phyloP scores from a whole-genome alignment of 2,329 filamentous ascomycete species.

The Colletotrichum sidae region DNA sequence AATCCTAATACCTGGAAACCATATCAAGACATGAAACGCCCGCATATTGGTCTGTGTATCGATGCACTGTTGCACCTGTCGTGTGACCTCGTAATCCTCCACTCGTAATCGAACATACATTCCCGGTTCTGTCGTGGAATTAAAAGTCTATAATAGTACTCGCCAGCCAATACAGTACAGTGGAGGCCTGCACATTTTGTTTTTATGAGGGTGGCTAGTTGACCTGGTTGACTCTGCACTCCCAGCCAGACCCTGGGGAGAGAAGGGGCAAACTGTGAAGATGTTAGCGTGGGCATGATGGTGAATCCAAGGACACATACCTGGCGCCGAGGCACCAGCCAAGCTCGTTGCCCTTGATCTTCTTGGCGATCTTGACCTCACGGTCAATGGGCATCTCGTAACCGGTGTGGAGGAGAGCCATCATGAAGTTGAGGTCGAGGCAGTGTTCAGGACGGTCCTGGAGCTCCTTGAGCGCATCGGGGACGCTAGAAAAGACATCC shows the following conservation, averaged over 20 bases:
- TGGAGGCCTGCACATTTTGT: constrained; percentile 12
- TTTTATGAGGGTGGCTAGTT: constrained; percentile 54
- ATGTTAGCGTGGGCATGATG: constrained; percentile 49
- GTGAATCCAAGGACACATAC: constrained; percentile 62
- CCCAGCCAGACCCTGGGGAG: constrained; percentile 85
- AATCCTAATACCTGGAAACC: constrained; percentile 24
- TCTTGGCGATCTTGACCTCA: constrained; percentile 98
- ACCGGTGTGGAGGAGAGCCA: constrained; percentile 90
- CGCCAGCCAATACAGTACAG: constrained; percentile 24
- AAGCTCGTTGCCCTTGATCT: constrained; percentile 96
- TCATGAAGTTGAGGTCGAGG: constrained; percentile 96
- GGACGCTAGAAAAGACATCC: constrained; percentile 82
- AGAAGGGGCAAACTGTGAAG: constrained; percentile 80
- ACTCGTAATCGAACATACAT: constrained; percentile 36
- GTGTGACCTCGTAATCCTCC: constrained; percentile 24
- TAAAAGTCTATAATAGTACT: constrained; percentile 39
- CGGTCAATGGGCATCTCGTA: constrained; percentile 98
- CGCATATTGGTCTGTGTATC: constrained; percentile 27
- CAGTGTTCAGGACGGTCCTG: constrained; percentile 88
- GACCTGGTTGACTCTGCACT: constrained; percentile 85
- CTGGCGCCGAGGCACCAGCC: constrained; percentile 98
- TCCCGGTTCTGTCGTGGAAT: constrained; percentile 38
- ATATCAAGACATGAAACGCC: constrained; percentile 32
- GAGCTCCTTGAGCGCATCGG: constrained; percentile 84
- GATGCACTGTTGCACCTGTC: constrained; percentile 27